Evolutionary conservation across 192 early-diverging fungal species (phyloP).

Genomic region (Rhizophagus sp.): DNA sequence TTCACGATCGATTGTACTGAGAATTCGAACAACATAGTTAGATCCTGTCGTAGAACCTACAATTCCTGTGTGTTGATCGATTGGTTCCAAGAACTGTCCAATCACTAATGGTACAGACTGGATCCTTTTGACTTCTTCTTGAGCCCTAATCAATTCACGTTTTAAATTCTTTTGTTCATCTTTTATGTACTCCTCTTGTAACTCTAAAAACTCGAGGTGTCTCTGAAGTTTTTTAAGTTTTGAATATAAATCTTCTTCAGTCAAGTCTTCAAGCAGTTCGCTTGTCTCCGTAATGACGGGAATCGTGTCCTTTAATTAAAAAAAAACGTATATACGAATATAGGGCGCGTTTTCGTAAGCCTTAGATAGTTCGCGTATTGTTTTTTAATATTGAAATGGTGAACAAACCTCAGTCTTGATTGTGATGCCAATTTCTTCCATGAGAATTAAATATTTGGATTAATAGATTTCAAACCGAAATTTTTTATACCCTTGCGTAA

Average conservation of each 20-base stretch:
- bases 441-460: not conserved
- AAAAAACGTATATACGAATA: not conserved
- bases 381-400: not conserved
- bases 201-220: constrained; percentile 91
- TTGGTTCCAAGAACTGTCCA: constrained; percentile 97
- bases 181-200: constrained; percentile 99
- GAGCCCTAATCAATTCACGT: constrained; percentile 89
- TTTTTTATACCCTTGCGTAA: not conserved
- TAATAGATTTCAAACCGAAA: not conserved
- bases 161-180: constrained; percentile 98
- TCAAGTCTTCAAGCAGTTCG: constrained; percentile 59
- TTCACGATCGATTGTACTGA: constrained; percentile 97
- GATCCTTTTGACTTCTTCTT: constrained; percentile 98
- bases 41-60: constrained; percentile 90
- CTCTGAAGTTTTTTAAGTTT: constrained; percentile 93
- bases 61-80: constrained; percentile 96
- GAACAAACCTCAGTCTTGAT: not conserved
- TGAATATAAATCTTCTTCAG: constrained; percentile 87
- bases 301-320: not conserved
- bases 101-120: constrained; percentile 97
- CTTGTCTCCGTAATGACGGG: not conserved
- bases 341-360: not conserved
- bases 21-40: constrained; percentile 90
- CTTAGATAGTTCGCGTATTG: not conserved
- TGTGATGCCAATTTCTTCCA: constrained; percentile 7